These are phyloP conservation scores for Phialophora macrospora DNA, from an alignment of 2,329 filamentous ascomycete genomes.

Conservation along the genomic window DNA sequence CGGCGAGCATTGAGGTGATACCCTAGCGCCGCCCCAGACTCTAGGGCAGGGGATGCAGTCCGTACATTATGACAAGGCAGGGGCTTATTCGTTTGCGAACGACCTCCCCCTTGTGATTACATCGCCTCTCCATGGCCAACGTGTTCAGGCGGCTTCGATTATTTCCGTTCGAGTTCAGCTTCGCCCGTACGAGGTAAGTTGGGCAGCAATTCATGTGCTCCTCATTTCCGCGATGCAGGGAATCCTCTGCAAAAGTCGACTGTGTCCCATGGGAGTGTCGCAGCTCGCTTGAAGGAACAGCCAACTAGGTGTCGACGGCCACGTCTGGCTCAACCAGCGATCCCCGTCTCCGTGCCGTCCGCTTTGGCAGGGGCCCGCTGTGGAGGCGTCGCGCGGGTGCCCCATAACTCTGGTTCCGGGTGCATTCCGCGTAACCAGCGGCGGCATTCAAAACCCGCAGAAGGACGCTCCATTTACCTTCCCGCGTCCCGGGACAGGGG, in stretches of 20 bases:
- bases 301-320: conserved; percentile 16
- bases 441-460: background rate
- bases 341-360: conserved; percentile 14
- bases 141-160: background rate
- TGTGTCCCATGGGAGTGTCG: background rate
- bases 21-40: conserved; percentile 1
- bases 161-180: conserved; percentile 7
- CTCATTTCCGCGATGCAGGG: conserved; percentile 1
- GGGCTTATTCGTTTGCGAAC: conserved; percentile 5
- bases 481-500: conserved; percentile 6
- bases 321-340: conserved; percentile 19
- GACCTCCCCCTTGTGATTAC: background rate
- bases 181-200: background rate
- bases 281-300: background rate
- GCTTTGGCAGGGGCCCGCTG: conserved; percentile 15
- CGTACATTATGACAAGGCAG: background rate
- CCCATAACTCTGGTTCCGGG: conserved; percentile 12
- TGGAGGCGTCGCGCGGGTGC: conserved; percentile 16
- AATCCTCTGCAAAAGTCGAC: background rate
- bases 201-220: conserved; percentile 6
- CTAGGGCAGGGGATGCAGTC: background rate
- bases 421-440: conserved; percentile 8
- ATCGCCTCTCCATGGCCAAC: background rate
- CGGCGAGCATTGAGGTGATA: conserved; percentile 24
- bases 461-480: background rate